Conservation (phyloP, 2,329 filamentous ascomycete genomes). For the Claviceps fusiformis region DNA sequence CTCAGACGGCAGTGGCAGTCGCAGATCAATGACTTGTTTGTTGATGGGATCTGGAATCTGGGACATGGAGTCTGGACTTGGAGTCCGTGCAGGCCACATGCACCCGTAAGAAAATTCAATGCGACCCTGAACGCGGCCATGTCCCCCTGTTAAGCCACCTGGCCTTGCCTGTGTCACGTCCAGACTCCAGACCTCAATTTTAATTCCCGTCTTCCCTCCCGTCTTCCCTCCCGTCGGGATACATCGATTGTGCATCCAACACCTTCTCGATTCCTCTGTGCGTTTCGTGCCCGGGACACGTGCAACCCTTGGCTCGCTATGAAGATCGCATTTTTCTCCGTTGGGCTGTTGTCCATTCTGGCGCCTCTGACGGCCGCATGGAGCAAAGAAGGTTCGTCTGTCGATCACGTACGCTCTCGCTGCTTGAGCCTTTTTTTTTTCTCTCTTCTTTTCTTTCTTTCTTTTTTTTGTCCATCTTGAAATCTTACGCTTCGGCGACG, state of each 20-base stretch:
- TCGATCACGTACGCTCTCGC: background rate
- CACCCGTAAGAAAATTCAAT: background rate
- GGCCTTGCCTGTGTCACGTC: constrained; percentile 3
- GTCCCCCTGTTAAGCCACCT: constrained; percentile 6
- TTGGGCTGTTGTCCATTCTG: constrained; percentile 57
- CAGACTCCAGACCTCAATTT: background rate
- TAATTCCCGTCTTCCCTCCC: background rate
- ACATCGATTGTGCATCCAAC: constrained; percentile 3
- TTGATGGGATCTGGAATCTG: too few relatives aligned
- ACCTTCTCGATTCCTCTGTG: background rate
- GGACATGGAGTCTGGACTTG: too few relatives aligned
- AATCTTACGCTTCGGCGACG: too few relatives aligned
- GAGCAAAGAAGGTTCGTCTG: constrained; percentile 63
- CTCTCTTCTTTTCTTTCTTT: background rate
- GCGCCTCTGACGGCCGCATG: constrained; percentile 59
- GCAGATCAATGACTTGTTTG: too few relatives aligned
- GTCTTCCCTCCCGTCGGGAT: background rate
- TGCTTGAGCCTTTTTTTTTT: background rate
- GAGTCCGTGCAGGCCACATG: background rate
- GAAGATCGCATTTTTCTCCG: constrained; percentile 53
- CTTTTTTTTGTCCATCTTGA: too few relatives aligned
- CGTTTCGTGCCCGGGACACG: background rate
- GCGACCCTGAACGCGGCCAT: background rate
- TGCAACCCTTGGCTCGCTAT: constrained; percentile 29
- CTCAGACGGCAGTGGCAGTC: too few relatives aligned